Conservation (phyloP, 2,329 filamentous ascomycete genomes). For the Aspergillus hortae region DNA sequence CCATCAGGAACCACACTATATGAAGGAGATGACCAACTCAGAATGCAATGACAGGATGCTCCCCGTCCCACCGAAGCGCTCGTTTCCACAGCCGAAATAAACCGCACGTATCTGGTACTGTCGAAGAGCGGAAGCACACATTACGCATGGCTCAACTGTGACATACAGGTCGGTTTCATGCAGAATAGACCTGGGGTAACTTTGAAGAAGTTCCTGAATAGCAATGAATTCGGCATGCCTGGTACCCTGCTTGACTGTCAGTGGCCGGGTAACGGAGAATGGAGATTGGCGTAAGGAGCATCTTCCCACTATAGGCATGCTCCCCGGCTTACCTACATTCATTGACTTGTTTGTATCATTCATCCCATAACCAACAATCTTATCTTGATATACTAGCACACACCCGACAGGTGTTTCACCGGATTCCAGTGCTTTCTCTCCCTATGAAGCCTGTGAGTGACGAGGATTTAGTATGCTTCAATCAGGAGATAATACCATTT, state of each 20-base stretch:
- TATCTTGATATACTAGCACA: constrained; percentile 77
- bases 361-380: constrained; percentile 85
- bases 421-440: constrained; percentile 74
- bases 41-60: constrained; percentile 85
- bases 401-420: constrained; percentile 97
- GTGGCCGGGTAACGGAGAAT: background rate
- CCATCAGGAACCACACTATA: constrained; percentile 2
- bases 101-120: constrained; percentile 86
- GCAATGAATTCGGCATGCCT: constrained; percentile 95
- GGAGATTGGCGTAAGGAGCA: background rate
- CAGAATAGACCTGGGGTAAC: constrained; percentile 66
- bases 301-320: background rate
- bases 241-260: constrained; percentile 62
- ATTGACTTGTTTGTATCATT: constrained; percentile 93
- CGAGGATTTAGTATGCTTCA: background rate
- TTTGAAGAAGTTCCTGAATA: constrained; percentile 62
- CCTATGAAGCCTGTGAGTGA: constrained; percentile 48
- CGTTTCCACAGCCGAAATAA: constrained; percentile 92
- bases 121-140: constrained; percentile 90
- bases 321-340: constrained; percentile 45
- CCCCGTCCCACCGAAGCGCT: constrained; percentile 94
- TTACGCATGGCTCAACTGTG: constrained; percentile 96
- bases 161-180: constrained; percentile 81
- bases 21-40: constrained; percentile 45
- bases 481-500: constrained; percentile 61